Evolutionary conservation across 164 flowering plant genomes (phyloP), one percentile per base, ranked within the genome.

Genomic region (Saururus chinensis): DNA sequence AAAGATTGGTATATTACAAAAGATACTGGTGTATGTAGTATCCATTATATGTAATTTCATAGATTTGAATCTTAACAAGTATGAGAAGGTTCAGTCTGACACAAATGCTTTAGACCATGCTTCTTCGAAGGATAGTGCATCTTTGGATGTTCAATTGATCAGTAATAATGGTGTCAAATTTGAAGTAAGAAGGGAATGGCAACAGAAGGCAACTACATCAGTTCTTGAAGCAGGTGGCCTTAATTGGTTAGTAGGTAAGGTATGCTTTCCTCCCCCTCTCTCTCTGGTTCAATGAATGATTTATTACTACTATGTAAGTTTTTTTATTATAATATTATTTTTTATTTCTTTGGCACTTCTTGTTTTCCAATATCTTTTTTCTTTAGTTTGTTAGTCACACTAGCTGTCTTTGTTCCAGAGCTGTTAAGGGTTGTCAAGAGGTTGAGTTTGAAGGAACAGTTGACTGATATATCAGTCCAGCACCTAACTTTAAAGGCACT

Each of bases 191-290:
- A 66, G 80, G n/a, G 75, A 67, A 16, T 93, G 97, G 97, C 92
- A 81, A 62, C 90, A 84, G 65, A 88, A 78, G 69, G 89, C 99
- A 60, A 76, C 87, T 67, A 73, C 83, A n/a, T 82, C 89, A 16
- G 83, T 90, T 63, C 87, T 90, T 96, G 99, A 93, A 81, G 97
- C 97, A 69, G 99, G 99, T 73, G 97, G 99, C 51, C 87, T 93
- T 66, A 93, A 90, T 76, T 93, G 99, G 99, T 90, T 90, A 85
- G 88, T 90, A 93, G 99, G 99, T 93, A 90, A 93, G 88, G 95
- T 89, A 82, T 75, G 93, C 82, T 71, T 35, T 62, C 57, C 26
- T 26, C 64, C 61, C 54, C 10, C 42, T 62, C 62, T 65, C 7
- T 45, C 49, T 45, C 16, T 45, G 11, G 2, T 1, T 45, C 11